A percentile compares a stretch with the other conserved stretches of the same genome.
These are phyloP conservation scores for Nemophila menziesii DNA, from an alignment of 257 asterid genomes.

Conservation along the genomic window DNA sequence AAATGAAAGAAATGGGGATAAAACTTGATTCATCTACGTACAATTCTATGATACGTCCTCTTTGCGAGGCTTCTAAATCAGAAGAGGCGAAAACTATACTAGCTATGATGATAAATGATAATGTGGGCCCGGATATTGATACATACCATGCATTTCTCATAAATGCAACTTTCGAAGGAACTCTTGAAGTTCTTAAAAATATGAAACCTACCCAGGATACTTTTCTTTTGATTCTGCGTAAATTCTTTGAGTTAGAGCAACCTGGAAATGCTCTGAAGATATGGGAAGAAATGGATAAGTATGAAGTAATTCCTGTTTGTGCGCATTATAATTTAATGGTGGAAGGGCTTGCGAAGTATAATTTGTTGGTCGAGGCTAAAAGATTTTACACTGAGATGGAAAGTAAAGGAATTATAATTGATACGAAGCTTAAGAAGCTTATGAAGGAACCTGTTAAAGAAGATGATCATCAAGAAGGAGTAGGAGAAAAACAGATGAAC, in stretches of 20 bases:
- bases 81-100: slow-evolving; percentile 55
- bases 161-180: slow-evolving; percentile 41
- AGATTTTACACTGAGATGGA: slow-evolving; percentile 63
- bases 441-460: slow-evolving; percentile 23
- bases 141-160: slow-evolving; percentile 64
- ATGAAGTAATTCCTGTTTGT: slow-evolving; percentile 32
- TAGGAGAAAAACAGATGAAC: slow-evolving; percentile 18
- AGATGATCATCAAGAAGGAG: slow-evolving; percentile 6
- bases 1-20: slow-evolving; percentile 50
- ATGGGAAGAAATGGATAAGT: slow-evolving; percentile 51
- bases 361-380: slow-evolving; percentile 44
- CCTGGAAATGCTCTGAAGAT: slow-evolving; percentile 50
- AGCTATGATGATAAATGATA: slow-evolving; percentile 48
- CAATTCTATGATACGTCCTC: slow-evolving; percentile 56
- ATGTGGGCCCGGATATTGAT: slow-evolving; percentile 42
- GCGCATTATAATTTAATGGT: slow-evolving; percentile 42
- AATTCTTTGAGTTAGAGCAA: slow-evolving; percentile 31
- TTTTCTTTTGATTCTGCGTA: slow-evolving; percentile 30
- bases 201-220: slow-evolving; percentile 65
- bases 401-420: slow-evolving; percentile 27
- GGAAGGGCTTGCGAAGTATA: slow-evolving; percentile 49
- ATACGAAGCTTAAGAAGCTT: slow-evolving; percentile 50
- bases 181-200: slow-evolving; percentile 37
- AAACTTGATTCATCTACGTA: slow-evolving; percentile 46
- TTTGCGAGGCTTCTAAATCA: slow-evolving; percentile 49